Base-by-base conservation (phyloP, 257 asterid genomes). In the Solanum pimpinellifolium region DNA sequence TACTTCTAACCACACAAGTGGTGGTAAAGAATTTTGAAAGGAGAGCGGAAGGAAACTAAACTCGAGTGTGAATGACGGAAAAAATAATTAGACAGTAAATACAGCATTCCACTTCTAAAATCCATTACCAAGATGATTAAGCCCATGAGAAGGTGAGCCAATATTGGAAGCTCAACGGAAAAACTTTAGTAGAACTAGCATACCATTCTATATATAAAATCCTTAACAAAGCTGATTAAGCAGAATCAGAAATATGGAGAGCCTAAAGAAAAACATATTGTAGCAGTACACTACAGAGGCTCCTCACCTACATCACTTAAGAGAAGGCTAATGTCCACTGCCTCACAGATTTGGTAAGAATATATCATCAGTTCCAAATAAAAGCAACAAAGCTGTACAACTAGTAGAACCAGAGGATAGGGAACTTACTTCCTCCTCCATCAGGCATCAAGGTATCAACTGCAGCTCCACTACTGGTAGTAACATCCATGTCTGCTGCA, bases 401-500 rank as follows among this genome's bases (percentile, higher is more conserved):
- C 10, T 52, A 12, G 37, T 39, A 76, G 29, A 88, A 49, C 41
- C 37, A 83, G 89, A 73, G 81, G 81, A 76, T 9, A 72, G 86
- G 86, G 52, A 84, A 93, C 99, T 94, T 33, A 97, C 99, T 95
- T 92, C 99, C 99, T 89, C 90, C 92, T 91, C 99, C 99, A 87
- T 97, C 99, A 41, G 99, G 98, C 78, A 97, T 86, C 83, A 93
- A 89, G 82, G 91, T 89, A 84, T 92, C 98, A 27, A 60, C 90
- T 83, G 90, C 84, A 85, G 89, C 90, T 75, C 92, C 93, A 75
- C 91, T 91, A 87, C 98, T 92, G 49, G 95, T 92, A 62, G 94
- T 85, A 49, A 90, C 85, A 81, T 93, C 95, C 96, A 92, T 92
- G 84, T 86, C 91, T 46, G 97, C 78, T 62, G 90, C 77, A 59